Evolutionary conservation across 2,329 filamentous ascomycete species (phyloP), one percentile per base, ranked within the genome.

Genomic region (Sordariomycetes sp.): DNA sequence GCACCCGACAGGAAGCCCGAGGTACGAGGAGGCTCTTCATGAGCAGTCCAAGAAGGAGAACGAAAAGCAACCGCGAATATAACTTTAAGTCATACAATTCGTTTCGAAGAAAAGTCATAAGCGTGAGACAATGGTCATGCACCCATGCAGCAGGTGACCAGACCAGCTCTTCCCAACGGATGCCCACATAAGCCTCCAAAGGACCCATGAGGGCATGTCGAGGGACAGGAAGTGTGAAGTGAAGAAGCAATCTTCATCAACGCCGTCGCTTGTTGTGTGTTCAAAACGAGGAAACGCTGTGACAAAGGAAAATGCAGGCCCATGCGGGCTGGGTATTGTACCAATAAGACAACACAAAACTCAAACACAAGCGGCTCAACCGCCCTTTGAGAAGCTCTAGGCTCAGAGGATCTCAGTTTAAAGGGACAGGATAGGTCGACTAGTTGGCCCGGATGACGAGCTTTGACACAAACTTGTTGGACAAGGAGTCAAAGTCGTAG

Each of bases 391-490:
- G 7, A 28, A 28, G 26, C 9, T 8, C 26, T 16, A 15, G 18
- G 26, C 15, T 11, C 8, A 4, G 26, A 28, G n/a, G 11, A 14
- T 6, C n/a, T 6, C 6, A 28, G 10, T 8, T 8, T 8, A 28
- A n/a, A 28, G 11, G n/a, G n/a, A n/a, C n/a, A n/a, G n/a, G n/a
- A n/a, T n/a, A n/a, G n/a, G n/a, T 29, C 27, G n/a, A 44, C 57
- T 71, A 94, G 66, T 93, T 94, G 51, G 90, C 85, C 49, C 90
- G 86, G 59, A 95, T 94, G 57, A 95, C 88, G 52, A 96, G 76
- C 64, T 93, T 93, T 24, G 88, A 93, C 47, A 95, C 66, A 68
- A 96, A 95, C 69, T 95, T 96, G 70, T 94, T 95, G 34, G 88
- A 94, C 54, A 96, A 64, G 40, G 81, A 92, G 66, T 96, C 90